Evolutionary conservation across 768 basidiomycete species (phyloP).

Genomic region (Pleurotus cornucopiae): DNA sequence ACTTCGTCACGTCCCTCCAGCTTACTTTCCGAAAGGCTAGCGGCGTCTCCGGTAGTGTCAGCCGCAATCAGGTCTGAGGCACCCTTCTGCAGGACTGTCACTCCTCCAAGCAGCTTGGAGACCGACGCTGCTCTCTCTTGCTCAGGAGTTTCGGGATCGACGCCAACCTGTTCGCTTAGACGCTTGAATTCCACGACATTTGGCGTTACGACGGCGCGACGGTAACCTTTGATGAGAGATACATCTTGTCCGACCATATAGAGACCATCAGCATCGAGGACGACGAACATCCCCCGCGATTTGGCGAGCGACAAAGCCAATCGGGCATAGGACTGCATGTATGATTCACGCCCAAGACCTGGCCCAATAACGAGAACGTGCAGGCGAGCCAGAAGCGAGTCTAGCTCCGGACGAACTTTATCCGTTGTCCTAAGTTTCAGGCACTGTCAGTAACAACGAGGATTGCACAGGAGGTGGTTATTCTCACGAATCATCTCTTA

Average conservation of each 20-base stretch:
- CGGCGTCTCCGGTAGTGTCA: slow-evolving; percentile 57
- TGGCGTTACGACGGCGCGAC: slow-evolving; percentile 86
- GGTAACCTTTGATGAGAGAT: slow-evolving; percentile 75
- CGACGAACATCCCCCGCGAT: slow-evolving; percentile 77
- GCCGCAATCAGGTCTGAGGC: slow-evolving; percentile 76
- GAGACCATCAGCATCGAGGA: slow-evolving; percentile 92
- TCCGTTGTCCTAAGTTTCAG: slow-evolving; percentile 37
- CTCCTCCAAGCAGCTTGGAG: slow-evolving; percentile 75
- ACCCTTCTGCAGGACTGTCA: slow-evolving; percentile 91
- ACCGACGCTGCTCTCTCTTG: slow-evolving; percentile 64
- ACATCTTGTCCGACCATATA: slow-evolving; percentile 78
- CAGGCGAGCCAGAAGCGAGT: slow-evolving; percentile 74
- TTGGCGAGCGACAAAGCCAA: slow-evolving; percentile 73
- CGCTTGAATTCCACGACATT: slow-evolving; percentile 93
- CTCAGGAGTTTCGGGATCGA: slow-evolving; percentile 48
- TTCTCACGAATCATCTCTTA: slow-evolving; percentile 62
- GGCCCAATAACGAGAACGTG: slow-evolving; percentile 94
- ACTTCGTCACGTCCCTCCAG: slow-evolving; percentile 40
- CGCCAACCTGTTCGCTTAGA: slow-evolving; percentile 68
- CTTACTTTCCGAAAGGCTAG: slow-evolving; percentile 39
- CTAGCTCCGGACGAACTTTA: slow-evolving; percentile 46
- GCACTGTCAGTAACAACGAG: background rate
- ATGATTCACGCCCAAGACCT: slow-evolving; percentile 84
- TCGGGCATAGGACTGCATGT: slow-evolving; percentile 84
- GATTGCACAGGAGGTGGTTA: background rate